A percentile compares a stretch with the other conserved stretches of the same genome.
Evolutionary conservation across 257 asterid species (phyloP).

Genomic region (Solanum appendiculatum): DNA sequence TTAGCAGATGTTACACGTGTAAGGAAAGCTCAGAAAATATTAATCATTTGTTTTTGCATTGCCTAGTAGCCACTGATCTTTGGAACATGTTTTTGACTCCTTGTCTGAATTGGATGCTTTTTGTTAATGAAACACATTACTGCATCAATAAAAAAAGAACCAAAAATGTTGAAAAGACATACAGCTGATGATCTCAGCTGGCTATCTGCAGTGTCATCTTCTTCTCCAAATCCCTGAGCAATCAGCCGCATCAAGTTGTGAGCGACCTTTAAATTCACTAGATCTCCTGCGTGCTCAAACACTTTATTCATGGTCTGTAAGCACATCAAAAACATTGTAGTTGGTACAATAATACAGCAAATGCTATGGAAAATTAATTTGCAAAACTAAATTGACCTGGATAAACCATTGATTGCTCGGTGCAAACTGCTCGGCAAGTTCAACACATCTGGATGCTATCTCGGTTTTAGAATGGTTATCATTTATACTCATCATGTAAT

Average conservation of each 20-base stretch:
- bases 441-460: slow-evolving; percentile 98
- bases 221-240: slow-evolving; percentile 97
- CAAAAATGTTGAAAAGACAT: slow-evolving; percentile 28
- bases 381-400: slow-evolving; percentile 43
- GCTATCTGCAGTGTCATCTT: slow-evolving; percentile 71
- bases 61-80: background rate
- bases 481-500: slow-evolving; percentile 82
- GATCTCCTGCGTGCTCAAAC: slow-evolving; percentile 96
- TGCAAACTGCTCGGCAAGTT: slow-evolving; percentile 97
- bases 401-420: slow-evolving; percentile 99
- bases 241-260: slow-evolving; percentile 95
- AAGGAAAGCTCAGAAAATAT: background rate
- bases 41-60: background rate
- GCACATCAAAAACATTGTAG: background rate
- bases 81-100: background rate
- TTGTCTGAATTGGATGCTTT: background rate
- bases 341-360: background rate
- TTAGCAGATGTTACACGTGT: background rate
- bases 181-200: slow-evolving; percentile 98
- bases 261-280: slow-evolving; percentile 82
- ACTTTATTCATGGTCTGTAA: slow-evolving; percentile 96
- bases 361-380: background rate
- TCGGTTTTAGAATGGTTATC: slow-evolving; percentile 94
- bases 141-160: background rate
- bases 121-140: background rate